These are phyloP conservation scores for Podaxis pistillaris DNA, from an alignment of 768 basidiomycete genomes.

Conservation along the genomic window DNA sequence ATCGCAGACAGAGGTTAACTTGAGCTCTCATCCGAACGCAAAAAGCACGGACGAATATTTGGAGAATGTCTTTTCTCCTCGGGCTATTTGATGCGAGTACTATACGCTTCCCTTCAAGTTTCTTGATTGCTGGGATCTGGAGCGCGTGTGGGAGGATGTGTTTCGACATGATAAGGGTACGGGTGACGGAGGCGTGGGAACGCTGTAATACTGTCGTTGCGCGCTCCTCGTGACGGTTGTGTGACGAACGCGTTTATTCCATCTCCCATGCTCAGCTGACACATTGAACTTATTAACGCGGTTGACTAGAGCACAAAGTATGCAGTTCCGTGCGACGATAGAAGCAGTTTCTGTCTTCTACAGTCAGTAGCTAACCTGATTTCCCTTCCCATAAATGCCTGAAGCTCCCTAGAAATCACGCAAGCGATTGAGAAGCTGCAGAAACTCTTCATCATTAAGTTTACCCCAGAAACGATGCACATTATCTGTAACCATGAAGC, in stretches of 20 bases:
- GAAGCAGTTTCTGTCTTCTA: constrained; percentile 31
- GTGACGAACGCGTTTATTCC: not conserved
- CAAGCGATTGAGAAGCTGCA: constrained; percentile 83
- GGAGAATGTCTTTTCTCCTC: constrained; percentile 79
- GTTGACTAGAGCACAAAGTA: constrained; percentile 6
- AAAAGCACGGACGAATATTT: constrained; percentile 59
- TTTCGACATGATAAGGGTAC: constrained; percentile 23
- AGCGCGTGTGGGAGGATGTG: constrained; percentile 69
- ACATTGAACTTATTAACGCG: not conserved
- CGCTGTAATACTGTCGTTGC: not conserved
- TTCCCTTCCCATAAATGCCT: not conserved
- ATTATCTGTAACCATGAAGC: constrained; percentile 82
- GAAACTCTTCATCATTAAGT: constrained; percentile 81
- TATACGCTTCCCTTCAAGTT: constrained; percentile 71
- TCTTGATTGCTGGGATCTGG: constrained; percentile 56
- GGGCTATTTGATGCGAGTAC: constrained; percentile 88
- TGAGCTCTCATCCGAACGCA: not conserved
- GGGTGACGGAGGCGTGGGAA: not conserved
- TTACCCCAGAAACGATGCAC: constrained; percentile 70
- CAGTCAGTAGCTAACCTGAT: constrained; percentile 25
- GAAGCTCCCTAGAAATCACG: constrained; percentile 54
- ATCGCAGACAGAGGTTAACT: constrained; percentile 5
- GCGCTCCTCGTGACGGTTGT: not conserved
- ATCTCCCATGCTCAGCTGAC: not conserved
- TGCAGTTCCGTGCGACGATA: constrained; percentile 33